Evolutionary conservation across 768 basidiomycete genomes (phyloP).

Genomic region (Ramaria sp.): DNA sequence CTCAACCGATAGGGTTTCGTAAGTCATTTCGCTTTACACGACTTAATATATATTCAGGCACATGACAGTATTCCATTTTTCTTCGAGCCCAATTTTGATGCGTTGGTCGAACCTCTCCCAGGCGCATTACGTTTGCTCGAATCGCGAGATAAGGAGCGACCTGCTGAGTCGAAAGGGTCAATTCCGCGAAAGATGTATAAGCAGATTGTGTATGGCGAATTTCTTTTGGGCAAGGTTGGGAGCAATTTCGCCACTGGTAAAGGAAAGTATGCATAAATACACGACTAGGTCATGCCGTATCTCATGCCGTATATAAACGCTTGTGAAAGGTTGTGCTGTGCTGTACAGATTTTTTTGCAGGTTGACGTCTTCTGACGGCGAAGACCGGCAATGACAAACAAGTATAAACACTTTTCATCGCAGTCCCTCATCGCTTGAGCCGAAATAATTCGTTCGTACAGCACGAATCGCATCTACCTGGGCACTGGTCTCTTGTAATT

Average conservation of each 20-base stretch:
- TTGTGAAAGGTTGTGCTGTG: background rate
- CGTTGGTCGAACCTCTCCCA: constrained; percentile 51
- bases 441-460: background rate
- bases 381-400: background rate
- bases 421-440: background rate
- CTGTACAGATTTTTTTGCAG: background rate
- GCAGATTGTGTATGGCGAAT: constrained; percentile 67
- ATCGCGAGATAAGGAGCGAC: background rate
- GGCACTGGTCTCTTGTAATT: background rate
- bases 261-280: constrained; percentile 6
- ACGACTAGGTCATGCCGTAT: background rate
- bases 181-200: constrained; percentile 23
- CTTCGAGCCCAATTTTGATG: constrained; percentile 83
- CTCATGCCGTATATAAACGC: background rate
- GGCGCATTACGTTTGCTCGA: constrained; percentile 39
- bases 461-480: background rate
- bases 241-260: constrained; percentile 46
- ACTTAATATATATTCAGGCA: background rate
- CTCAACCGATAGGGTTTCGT: constrained; percentile 51
- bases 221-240: constrained; percentile 60
- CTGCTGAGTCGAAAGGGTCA: background rate
- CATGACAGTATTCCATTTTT: constrained; percentile 73
- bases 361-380: background rate
- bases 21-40: constrained; percentile 20
- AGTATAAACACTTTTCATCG: background rate